Conservation (phyloP, 1,139 yeast genomes). For the Debaryomyces sp. region DNA sequence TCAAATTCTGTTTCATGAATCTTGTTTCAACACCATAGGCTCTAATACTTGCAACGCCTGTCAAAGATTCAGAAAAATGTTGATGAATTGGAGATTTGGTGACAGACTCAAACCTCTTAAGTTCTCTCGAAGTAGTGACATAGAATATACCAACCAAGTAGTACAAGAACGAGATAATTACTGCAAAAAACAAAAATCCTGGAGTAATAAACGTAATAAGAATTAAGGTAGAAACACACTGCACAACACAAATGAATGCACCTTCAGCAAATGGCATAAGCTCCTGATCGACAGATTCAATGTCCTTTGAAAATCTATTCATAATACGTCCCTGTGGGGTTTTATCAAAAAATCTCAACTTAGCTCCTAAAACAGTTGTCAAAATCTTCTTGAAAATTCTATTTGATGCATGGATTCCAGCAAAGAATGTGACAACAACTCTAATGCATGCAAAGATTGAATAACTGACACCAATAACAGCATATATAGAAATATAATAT, state of each 20-base stretch:
- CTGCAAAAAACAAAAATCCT: conserved; percentile 74
- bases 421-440: conserved; percentile 62
- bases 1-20: conserved; percentile 79
- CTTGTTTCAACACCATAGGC: conserved; percentile 94
- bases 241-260: conserved; percentile 65
- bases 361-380: conserved; percentile 70
- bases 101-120: conserved; percentile 86
- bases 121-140: conserved; percentile 82
- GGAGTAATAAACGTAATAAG: conserved; percentile 87
- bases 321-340: conserved; percentile 96
- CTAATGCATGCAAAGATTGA: conserved; percentile 59
- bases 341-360: conserved; percentile 86
- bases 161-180: conserved; percentile 63
- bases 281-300: conserved; percentile 93
- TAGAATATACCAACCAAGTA: conserved; percentile 76
- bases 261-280: conserved; percentile 82
- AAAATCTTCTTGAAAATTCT: conserved; percentile 69
- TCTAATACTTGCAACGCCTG: conserved; percentile 91
- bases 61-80: conserved; percentile 90
- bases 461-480: conserved; percentile 64
- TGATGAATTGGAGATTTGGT: conserved; percentile 95
- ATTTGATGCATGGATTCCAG: conserved; percentile 82
- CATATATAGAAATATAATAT: conserved; percentile 71
- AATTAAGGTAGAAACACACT: conserved; percentile 68
- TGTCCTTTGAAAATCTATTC: conserved; percentile 96